Base-by-base conservation (phyloP, 2,329 filamentous ascomycete species). In the Pseudogymnoascus sp. region DNA sequence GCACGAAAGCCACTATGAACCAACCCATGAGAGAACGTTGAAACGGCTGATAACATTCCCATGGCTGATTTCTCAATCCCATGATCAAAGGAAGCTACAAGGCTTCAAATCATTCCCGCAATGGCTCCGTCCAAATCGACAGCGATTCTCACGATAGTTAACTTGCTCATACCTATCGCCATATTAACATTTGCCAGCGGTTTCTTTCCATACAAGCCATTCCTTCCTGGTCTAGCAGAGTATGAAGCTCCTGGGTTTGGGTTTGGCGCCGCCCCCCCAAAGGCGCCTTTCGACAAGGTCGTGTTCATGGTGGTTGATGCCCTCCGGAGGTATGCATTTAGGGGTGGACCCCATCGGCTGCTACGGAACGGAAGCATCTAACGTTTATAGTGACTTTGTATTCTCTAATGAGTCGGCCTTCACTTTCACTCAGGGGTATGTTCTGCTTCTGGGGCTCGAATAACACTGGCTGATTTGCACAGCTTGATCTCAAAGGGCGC, bases 251-350 rank as follows among this genome's bases (percentile, higher is more conserved):
- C 83, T 29, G 76, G 80, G 56, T 80, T 82, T 77, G 76, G 80
- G 59, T 80, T 82, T 77, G 85, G 79, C 19, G 71, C 76, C 19
- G 71, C 76, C 56, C 81, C 81, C 6, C 86, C 89, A 2, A 76
- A 80, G 59, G 82, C 90, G 35, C 86, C 89, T 0, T 99, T 99
- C 74, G 86, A 97, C 75, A 92, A 88, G 71, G 80, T 97, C 62
- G 81, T 99, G 62, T 97, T 99, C 75, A 97, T 99, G 93, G 92
- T 99, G 6, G 89, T 99, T 29, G 95, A 99, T 82, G 93, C 95
- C 24, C 76, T 99, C 74, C 84, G 93, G 76, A 96, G 90, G 90
- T 92, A 81, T 65, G 73, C 62, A 16, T 19, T 33, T 16, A 42
- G 50, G 29, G 50, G 50, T 14, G 26, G 1, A 4, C n/a, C 13